Conservation (phyloP, 2,329 filamentous ascomycete species). For the Fusarium nanum region DNA sequence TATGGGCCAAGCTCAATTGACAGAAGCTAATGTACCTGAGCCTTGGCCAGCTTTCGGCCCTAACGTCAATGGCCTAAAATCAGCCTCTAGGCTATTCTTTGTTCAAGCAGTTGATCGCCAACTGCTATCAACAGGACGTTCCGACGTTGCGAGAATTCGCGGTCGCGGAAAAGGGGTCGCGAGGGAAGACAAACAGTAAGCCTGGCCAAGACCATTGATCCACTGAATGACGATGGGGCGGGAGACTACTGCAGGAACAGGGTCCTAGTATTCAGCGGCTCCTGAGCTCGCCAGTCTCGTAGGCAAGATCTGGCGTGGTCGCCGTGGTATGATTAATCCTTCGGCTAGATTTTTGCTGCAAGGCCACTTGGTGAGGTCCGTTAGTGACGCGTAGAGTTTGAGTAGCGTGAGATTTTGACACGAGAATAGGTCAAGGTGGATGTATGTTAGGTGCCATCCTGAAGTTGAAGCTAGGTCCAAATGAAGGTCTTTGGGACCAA, state of each 20-base stretch:
- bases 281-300: constrained; percentile 19
- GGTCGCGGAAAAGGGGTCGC: constrained; percentile 18
- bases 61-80: constrained; percentile 14
- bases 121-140: constrained; percentile 5
- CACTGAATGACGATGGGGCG: constrained; percentile 45
- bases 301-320: constrained; percentile 32
- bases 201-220: constrained; percentile 28
- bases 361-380: not conserved
- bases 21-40: constrained; percentile 25
- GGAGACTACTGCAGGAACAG: constrained; percentile 47
- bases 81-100: constrained; percentile 16
- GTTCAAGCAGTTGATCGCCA: constrained; percentile 26
- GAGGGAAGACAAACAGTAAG: constrained; percentile 22
- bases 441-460: not conserved
- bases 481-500: constrained; percentile 2
- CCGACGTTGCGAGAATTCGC: constrained; percentile 4
- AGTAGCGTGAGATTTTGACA: not conserved
- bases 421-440: not conserved
- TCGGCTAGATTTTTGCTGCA: constrained; percentile 22
- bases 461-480: constrained; percentile 10
- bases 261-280: constrained; percentile 34
- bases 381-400: constrained; percentile 3
- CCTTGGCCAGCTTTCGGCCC: constrained; percentile 18
- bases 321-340: constrained; percentile 39
- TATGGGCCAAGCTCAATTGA: constrained; percentile 3